Evolutionary conservation across 2,329 filamentous ascomycete species (phyloP).

Genomic region (Neospermospora avenae): DNA sequence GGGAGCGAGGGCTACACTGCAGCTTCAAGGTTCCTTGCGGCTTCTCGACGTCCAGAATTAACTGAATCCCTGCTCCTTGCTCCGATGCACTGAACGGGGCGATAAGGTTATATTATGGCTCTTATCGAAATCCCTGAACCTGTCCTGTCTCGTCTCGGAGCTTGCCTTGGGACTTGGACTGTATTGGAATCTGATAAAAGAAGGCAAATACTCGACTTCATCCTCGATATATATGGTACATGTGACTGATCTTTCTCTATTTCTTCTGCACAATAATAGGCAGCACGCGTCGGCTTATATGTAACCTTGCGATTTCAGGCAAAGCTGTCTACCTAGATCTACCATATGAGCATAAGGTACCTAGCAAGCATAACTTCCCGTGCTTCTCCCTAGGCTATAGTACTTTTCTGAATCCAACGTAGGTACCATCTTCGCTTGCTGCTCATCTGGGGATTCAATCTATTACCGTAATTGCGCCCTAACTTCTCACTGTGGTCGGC

Average conservation of each 20-base stretch:
- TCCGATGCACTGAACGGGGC: no score
- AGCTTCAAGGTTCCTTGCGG: not conserved
- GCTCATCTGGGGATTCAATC: not conserved
- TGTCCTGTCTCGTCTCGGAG: not conserved
- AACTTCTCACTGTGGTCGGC: not conserved
- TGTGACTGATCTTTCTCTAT: no score
- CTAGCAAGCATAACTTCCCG: not conserved
- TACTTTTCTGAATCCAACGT: not conserved
- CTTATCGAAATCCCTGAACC: conserved; percentile 16
- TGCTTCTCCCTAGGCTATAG: not conserved
- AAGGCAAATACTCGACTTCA: not conserved
- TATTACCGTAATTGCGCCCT: not conserved
- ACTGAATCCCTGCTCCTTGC: not conserved
- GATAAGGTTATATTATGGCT: conserved; percentile 16
- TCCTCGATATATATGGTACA: no score
- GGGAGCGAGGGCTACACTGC: no score
- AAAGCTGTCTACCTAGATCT: not conserved
- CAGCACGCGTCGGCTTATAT: no score
- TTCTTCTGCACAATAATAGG: no score
- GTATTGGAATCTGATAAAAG: no score
- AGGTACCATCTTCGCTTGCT: not conserved
- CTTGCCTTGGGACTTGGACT: not conserved
- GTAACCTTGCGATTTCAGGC: not conserved
- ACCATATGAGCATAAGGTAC: not conserved
- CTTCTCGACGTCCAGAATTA: conserved; percentile 5